phyloP scores from a whole-genome alignment of 495 filamentous ascomycete genomes.

The Polyplosphaeria fusca region DNA sequence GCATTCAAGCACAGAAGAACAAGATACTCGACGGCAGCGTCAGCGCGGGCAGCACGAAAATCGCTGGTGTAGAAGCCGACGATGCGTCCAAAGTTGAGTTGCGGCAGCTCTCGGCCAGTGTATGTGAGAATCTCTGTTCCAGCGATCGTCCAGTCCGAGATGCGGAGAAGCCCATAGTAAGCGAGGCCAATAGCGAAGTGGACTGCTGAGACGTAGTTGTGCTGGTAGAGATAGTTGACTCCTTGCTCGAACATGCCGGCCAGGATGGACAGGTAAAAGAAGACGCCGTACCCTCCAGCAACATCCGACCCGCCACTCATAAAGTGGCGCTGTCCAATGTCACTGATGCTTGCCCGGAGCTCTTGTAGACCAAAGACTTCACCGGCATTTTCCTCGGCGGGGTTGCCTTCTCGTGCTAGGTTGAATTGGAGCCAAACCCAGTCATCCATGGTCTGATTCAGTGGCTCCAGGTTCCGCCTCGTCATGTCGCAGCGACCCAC shows the following conservation, averaged over 20 bases:
- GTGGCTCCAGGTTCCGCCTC: conserved; percentile 70
- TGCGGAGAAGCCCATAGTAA: conserved; percentile 88
- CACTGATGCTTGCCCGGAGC: conserved; percentile 74
- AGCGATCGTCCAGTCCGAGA: conserved; percentile 66
- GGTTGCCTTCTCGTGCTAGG: conserved; percentile 82
- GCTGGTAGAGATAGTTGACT: conserved; percentile 80
- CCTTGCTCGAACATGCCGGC: conserved; percentile 95
- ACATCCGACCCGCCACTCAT: conserved; percentile 62
- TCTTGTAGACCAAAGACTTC: conserved; percentile 87
- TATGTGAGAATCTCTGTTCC: conserved; percentile 70
- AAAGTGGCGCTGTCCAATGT: conserved; percentile 89
- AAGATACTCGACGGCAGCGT: conserved; percentile 90
- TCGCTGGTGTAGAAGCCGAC: conserved; percentile 92
- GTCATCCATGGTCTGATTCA: conserved; percentile 81
- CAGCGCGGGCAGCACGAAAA: conserved; percentile 84
- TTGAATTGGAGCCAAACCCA: conserved; percentile 97
- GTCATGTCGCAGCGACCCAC: conserved; percentile 89
- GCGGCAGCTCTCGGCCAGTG: conserved; percentile 73
- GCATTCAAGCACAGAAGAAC: conserved; percentile 87
- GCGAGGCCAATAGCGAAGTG: conserved; percentile 89
- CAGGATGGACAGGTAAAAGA: conserved; percentile 85
- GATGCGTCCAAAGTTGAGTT: conserved; percentile 92
- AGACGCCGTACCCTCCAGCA: conserved; percentile 77
- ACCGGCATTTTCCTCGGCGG: conserved; percentile 75
- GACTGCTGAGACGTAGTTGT: conserved; percentile 85